Evolutionary conservation across 768 basidiomycete genomes (phyloP), one percentile per base, ranked within the genome.

Genomic region (Lactarius akahatsu): DNA sequence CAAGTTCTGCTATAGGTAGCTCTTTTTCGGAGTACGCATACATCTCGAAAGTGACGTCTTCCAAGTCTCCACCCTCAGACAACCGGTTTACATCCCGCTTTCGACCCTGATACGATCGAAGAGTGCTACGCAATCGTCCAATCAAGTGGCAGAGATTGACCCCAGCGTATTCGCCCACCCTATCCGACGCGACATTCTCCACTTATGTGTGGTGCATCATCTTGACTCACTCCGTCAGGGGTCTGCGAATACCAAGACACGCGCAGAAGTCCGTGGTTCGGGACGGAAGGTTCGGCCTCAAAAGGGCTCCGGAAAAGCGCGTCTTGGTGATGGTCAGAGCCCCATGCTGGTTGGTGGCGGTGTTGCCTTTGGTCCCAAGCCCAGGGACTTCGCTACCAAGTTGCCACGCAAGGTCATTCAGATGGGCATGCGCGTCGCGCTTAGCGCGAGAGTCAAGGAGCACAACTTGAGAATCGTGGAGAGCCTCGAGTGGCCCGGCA

Each of bases 331-430:
- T 71, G 86, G 81, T 2, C 91, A 93, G 72, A 90, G 86, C 75
- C 94, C 93, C 1, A 92, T 94, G 83, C 84, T 89, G 62, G 82
- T 88, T 38, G 96, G 96, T 40, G 97, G 97, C 77, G 97, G 96
- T 71, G 85, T 91, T 47, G 93, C 93, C 7, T 95, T 94, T 67
- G 94, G 94, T 36, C 93, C 94, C 0, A 90, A 92, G 74, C 92
- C 94, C 3, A 85, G 94, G 58, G 92, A 97, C 75, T 98, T 96
- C 76, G 87, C 90, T 72, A 94, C 94, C 23, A 90, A 92, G 69
- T 83, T 99, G 43, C 91, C 92, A n/a, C 85, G 92, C 69, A 98
- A 98, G 78, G 91, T 97, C 70, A 83, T 94, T 50, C 82, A 92
- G 72, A 91, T 98, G 87, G 96, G 96, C 11, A 88, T 98, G 86